These are phyloP conservation scores for Carex kokanica DNA, from an alignment of 176 grass and related monocot genomes.

Conservation along the genomic window DNA sequence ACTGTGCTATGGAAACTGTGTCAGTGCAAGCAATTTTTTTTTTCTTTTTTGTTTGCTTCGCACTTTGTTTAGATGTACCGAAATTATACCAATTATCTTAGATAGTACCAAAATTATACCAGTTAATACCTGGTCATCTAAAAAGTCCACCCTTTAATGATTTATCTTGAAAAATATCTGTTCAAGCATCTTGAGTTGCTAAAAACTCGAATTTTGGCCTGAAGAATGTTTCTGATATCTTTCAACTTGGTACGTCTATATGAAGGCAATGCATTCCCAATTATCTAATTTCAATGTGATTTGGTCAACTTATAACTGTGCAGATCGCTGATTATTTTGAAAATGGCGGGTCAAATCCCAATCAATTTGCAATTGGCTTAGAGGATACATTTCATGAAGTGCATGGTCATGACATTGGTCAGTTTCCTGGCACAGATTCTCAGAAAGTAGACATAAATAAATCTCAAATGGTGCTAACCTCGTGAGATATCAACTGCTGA, in stretches of 20 bases:
- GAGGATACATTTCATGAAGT: constrained; percentile 46
- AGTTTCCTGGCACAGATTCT: constrained; percentile 57
- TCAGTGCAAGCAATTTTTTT: background rate
- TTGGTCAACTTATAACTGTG: constrained; percentile 17
- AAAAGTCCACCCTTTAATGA: background rate
- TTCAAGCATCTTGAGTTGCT: background rate
- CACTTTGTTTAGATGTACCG: background rate
- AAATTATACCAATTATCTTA: no score
- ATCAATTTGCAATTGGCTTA: constrained; percentile 68
- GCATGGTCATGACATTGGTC: constrained; percentile 79
- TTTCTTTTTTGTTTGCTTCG: background rate
- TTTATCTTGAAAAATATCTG: background rate
- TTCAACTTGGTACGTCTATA: background rate
- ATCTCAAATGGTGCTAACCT: constrained; percentile 22
- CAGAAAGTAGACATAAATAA: constrained; percentile 35
- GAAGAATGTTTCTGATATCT: background rate
- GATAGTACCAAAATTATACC: background rate
- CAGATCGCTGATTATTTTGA: constrained; percentile 75
- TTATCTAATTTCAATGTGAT: background rate
- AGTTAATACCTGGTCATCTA: background rate
- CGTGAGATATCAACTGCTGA: constrained; percentile 11
- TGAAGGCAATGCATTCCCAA: background rate
- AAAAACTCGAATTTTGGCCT: background rate
- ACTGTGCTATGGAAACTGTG: background rate
- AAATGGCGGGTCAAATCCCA: constrained; percentile 21